Evolutionary conservation across 805 yeast species (phyloP).

Genomic region (Zygoascus bituminiphila): DNA sequence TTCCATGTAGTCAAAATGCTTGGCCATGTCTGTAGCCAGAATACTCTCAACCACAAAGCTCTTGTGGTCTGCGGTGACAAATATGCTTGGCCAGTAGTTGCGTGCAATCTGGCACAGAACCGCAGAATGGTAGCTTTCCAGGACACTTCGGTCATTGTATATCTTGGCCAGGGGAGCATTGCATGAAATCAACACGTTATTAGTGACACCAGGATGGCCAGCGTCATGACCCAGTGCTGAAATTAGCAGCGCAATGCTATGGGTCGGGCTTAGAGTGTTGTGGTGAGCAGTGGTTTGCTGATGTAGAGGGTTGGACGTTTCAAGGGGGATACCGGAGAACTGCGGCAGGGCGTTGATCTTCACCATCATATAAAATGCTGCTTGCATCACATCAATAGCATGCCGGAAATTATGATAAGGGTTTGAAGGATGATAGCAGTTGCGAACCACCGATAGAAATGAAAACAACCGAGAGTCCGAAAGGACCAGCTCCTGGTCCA

Average conservation of each 20-base stretch:
- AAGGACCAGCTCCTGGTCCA: conserved; percentile 12
- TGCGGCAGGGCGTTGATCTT: conserved; percentile 24
- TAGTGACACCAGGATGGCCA: conserved; percentile 96
- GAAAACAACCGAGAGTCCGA: conserved; percentile 44
- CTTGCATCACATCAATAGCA: conserved; percentile 92
- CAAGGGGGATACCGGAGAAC: conserved; percentile 3
- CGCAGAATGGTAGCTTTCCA: conserved; percentile 76
- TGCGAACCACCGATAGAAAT: conserved; percentile 60
- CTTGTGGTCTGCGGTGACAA: conserved; percentile 7
- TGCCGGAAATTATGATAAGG: conserved; percentile 94
- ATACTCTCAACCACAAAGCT: conserved; percentile 34
- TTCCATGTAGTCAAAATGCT: conserved; percentile 65
- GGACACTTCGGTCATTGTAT: conserved; percentile 58
- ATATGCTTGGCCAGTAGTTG: conserved; percentile 42
- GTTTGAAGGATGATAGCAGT: conserved; percentile 74
- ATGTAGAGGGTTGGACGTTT: not conserved
- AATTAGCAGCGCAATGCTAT: conserved; percentile 53
- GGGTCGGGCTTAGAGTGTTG: conserved; percentile 29
- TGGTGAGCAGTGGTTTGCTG: not conserved
- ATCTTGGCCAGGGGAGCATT: conserved; percentile 55
- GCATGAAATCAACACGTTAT: conserved; percentile 52
- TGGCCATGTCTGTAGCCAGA: conserved; percentile 90
- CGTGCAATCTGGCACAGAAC: conserved; percentile 46
- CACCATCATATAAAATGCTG: conserved; percentile 58
- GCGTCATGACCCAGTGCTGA: conserved; percentile 93